These are phyloP conservation scores for Mrakia gelida DNA, from an alignment of 768 basidiomycete species.

Conservation along the genomic window DNA sequence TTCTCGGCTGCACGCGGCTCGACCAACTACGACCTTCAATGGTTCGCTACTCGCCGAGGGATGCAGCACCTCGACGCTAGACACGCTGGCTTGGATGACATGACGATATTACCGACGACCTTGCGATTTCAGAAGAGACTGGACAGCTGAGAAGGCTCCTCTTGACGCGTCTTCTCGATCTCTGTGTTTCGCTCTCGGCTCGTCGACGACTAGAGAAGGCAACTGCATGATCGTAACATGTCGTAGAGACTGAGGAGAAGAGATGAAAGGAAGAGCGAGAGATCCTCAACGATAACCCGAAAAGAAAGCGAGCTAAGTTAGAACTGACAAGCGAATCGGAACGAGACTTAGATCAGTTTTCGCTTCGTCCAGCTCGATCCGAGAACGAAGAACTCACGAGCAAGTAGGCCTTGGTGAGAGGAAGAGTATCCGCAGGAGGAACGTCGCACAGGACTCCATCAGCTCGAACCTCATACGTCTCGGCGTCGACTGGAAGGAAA, in stretches of 20 bases:
- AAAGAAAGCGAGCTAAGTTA: background rate
- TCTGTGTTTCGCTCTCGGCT: too few species aligned
- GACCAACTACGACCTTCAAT: conserved; percentile 45
- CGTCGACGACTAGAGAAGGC: too few species aligned
- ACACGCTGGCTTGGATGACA: background rate
- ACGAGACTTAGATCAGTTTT: background rate
- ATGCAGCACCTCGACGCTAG: conserved; percentile 14
- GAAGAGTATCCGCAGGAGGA: conserved; percentile 63
- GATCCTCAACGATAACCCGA: background rate
- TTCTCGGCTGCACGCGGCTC: conserved; percentile 47
- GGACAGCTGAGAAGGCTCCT: too few species aligned
- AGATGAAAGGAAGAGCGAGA: background rate
- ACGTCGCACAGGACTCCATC: conserved; percentile 75
- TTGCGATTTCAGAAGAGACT: too few species aligned
- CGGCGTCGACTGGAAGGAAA: conserved; percentile 67
- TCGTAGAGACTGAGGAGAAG: background rate
- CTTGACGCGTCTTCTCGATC: too few species aligned
- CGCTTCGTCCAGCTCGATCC: background rate
- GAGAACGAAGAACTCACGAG: conserved; percentile 19
- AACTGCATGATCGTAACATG: too few species aligned
- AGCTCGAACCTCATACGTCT: conserved; percentile 79
- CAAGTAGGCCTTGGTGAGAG: conserved; percentile 70
- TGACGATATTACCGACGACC: too few species aligned
- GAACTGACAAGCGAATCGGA: background rate
- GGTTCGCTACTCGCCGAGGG: conserved; percentile 34